Evolutionary conservation across 2,329 filamentous ascomycete genomes (phyloP).

Genomic region (Fusarium sp.): DNA sequence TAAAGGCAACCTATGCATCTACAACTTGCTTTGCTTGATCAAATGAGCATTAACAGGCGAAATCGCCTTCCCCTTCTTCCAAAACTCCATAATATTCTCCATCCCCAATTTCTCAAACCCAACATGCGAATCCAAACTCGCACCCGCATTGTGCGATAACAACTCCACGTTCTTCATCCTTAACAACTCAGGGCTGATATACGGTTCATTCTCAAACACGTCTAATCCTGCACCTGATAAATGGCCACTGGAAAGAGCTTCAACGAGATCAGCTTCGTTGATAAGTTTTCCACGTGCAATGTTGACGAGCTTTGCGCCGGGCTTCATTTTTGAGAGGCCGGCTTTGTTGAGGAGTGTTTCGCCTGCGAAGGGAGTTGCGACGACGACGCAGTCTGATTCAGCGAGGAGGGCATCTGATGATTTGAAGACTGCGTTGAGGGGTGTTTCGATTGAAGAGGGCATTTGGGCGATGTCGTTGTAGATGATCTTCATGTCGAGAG

Average conservation of each 20-base stretch:
- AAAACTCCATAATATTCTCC: slow-evolving; percentile 43
- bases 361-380: slow-evolving; percentile 42
- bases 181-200: slow-evolving; percentile 43
- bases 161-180: slow-evolving; percentile 46
- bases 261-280: slow-evolving; percentile 75
- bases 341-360: slow-evolving; percentile 53
- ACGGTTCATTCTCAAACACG: slow-evolving; percentile 77
- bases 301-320: slow-evolving; percentile 75
- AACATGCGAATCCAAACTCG: slow-evolving; percentile 43
- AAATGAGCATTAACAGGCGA: slow-evolving; percentile 44
- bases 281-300: slow-evolving; percentile 79
- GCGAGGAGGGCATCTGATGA: slow-evolving; percentile 39
- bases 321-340: slow-evolving; percentile 77
- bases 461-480: slow-evolving; percentile 45
- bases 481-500: slow-evolving; percentile 46
- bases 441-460: slow-evolving; percentile 23
- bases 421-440: slow-evolving; percentile 36
- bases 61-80: slow-evolving; percentile 40
- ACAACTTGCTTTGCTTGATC: slow-evolving; percentile 44
- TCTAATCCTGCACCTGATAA: slow-evolving; percentile 75
- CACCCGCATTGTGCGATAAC: slow-evolving; percentile 43
- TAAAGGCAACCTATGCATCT: neutral
- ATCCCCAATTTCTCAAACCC: slow-evolving; percentile 44
- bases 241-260: slow-evolving; percentile 70
- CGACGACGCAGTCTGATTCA: slow-evolving; percentile 43